Conservation (phyloP, 2,329 filamentous ascomycete genomes). For the Aspergillus thermomutatus region DNA sequence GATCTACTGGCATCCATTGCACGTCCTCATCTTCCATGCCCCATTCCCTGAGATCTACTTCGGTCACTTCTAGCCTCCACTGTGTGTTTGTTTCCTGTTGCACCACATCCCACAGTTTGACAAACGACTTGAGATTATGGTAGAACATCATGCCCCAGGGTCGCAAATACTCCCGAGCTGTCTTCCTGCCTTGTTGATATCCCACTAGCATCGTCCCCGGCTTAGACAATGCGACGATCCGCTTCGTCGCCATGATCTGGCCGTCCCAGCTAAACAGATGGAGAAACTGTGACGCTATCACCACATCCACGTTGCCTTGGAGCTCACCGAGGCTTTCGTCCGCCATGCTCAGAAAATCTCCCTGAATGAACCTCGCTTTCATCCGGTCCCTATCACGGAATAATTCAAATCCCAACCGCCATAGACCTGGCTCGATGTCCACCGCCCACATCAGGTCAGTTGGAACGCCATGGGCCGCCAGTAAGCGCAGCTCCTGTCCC, state of each 20-base stretch:
- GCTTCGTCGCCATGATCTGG: not conserved
- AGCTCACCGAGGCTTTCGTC: not conserved
- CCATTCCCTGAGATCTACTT: slow-evolving; percentile 2
- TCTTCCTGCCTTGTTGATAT: slow-evolving; percentile 1
- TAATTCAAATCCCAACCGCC: slow-evolving; percentile 1
- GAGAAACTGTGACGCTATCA: slow-evolving; percentile 8
- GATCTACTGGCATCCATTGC: slow-evolving; percentile 5
- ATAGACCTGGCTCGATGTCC: not conserved
- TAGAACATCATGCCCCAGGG: slow-evolving; percentile 8
- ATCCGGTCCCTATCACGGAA: slow-evolving; percentile 1
- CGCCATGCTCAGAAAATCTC: not conserved
- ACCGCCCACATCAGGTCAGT: not conserved
- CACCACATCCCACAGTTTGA: not conserved
- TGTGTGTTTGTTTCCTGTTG: not conserved
- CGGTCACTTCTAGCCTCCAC: slow-evolving; percentile 1
- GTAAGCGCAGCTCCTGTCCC: slow-evolving; percentile 1
- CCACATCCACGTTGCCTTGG: not conserved
- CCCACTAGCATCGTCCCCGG: slow-evolving; percentile 1
- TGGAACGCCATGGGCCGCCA: not conserved
- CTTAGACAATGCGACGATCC: slow-evolving; percentile 4
- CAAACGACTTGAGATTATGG: slow-evolving; percentile 5
- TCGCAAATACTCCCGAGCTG: not conserved
- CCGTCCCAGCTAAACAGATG: slow-evolving; percentile 6
- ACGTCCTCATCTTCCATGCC: slow-evolving; percentile 7
- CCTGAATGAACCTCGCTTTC: slow-evolving; percentile 1